These are phyloP conservation scores for Pseudocercospora eumusae DNA, from an alignment of 2,329 filamentous ascomycete species.

Conservation along the genomic window DNA sequence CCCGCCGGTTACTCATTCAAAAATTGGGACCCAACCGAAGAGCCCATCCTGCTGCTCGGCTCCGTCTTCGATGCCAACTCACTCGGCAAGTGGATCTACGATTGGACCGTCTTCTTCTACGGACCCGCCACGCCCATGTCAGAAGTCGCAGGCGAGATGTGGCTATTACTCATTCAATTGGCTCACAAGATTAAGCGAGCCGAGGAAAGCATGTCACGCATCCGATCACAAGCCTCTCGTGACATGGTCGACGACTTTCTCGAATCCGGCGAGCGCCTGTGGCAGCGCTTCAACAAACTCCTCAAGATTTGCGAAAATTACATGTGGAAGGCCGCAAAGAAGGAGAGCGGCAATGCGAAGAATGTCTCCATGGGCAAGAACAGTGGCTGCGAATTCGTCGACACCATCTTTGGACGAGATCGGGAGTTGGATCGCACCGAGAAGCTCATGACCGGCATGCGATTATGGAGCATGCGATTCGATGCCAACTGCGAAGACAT, in stretches of 20 bases:
- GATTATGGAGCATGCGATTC: slow-evolving; percentile 89
- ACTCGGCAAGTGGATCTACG: slow-evolving; percentile 98
- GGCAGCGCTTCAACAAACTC: slow-evolving; percentile 78
- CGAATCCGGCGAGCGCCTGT: slow-evolving; percentile 81
- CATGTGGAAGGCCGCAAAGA: slow-evolving; percentile 89
- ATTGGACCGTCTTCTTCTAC: slow-evolving; percentile 94
- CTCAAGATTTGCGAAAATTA: slow-evolving; percentile 90
- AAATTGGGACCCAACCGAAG: slow-evolving; percentile 95
- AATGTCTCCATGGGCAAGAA: slow-evolving; percentile 81
- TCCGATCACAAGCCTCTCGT: slow-evolving; percentile 70
- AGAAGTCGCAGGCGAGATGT: slow-evolving; percentile 90
- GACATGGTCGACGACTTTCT: slow-evolving; percentile 90
- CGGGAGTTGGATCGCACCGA: slow-evolving; percentile 87
- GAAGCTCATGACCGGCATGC: slow-evolving; percentile 85
- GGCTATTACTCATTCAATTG: slow-evolving; percentile 91
- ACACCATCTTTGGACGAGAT: slow-evolving; percentile 91
- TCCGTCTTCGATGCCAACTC: slow-evolving; percentile 98
- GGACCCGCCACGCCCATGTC: slow-evolving; percentile 79
- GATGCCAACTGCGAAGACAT: slow-evolving; percentile 95
- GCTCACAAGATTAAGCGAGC: slow-evolving; percentile 91
- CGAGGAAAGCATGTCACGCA: slow-evolving; percentile 72
- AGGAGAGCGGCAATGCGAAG: slow-evolving; percentile 61
- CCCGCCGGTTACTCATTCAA: slow-evolving; percentile 90
- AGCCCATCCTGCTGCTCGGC: slow-evolving; percentile 89
- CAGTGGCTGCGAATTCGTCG: slow-evolving; percentile 91